Evolutionary conservation across 441 rosid genomes (phyloP), one percentile per base, ranked within the genome.

Genomic region (Corymbia citriodora): DNA sequence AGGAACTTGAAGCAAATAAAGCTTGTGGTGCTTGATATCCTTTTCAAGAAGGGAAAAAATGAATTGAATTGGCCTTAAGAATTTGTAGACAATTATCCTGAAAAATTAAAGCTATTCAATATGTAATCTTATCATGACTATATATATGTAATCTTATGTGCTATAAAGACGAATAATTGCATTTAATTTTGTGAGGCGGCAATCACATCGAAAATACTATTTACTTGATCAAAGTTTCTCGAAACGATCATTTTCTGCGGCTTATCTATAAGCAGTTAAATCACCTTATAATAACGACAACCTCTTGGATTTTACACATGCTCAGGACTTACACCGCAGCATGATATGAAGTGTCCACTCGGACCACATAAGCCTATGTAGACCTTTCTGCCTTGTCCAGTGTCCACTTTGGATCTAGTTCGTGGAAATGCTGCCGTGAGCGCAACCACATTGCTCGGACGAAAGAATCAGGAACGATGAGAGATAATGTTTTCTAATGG

Each of bases 111-210:
- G 79, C 31, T 68, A 7, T 31, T 4, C 36, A 15, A 68, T 1
- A 68, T 1, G 4, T 68, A 31, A 31, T 65, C 40, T n/a, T 65
- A 65, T 33, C 40, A 36, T 36, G 40, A 36, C 40, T 40, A 6
- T 40, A 5, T 40, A 31, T 0, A 31, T 1, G 9, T 68, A 31
- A 31, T 68, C 21, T 31, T 68, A 68, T 33, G 33, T 8, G 21
- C 4, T 68, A 9, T 31, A 31, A 68, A 15, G 8, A 68, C 9
- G 40, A 31, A 4, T 9, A 17, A 33, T 10, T 68, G 12, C 79
- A 8, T n/a, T 15, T n/a, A 16, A 68, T 33, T 68, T 16, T 68
- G 3, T 0, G 79, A 68, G 21, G 23, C 0, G 0, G 40, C 5
- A 2, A 68, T 68, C 79, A 0, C 45, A 68, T 68, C 36, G 79